Evolutionary conservation across 495 filamentous ascomycete species (phyloP).

Genomic region (Xylaria longipes): DNA sequence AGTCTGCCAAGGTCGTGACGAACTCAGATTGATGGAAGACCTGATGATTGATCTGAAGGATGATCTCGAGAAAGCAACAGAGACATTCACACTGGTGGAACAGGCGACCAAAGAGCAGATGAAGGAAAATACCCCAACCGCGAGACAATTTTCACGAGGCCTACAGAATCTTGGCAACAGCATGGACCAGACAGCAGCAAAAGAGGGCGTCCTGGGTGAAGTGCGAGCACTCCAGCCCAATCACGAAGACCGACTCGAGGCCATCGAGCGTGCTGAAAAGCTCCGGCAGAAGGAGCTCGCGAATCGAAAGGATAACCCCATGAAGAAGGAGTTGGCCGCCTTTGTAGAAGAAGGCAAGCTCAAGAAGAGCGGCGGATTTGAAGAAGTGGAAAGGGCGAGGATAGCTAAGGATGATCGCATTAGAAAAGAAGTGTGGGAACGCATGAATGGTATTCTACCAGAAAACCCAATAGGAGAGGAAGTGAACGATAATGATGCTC

Average conservation of each 20-base stretch:
- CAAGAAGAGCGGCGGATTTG: conserved; percentile 94
- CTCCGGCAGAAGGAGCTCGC: conserved; percentile 86
- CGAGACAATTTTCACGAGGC: conserved; percentile 62
- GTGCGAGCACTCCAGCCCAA: conserved; percentile 95
- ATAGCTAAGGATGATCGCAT: conserved; percentile 87
- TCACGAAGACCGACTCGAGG: conserved; percentile 89
- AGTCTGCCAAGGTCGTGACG: conserved; percentile 93
- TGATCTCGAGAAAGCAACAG: conserved; percentile 89
- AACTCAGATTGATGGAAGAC: conserved; percentile 93
- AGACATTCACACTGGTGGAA: conserved; percentile 93
- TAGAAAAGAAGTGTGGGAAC: conserved; percentile 83
- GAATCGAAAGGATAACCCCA: conserved; percentile 73
- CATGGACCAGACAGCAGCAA: conserved; percentile 77
- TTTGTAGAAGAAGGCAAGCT: conserved; percentile 93
- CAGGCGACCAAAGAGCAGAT: conserved; percentile 96
- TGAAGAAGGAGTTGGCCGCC: conserved; percentile 83
- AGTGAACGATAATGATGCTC: conserved; percentile 7
- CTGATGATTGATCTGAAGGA: conserved; percentile 89
- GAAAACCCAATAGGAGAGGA: conserved; percentile 39
- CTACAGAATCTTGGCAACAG: conserved; percentile 68
- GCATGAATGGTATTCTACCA: conserved; percentile 58
- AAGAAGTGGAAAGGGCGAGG: conserved; percentile 87
- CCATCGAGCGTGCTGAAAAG: conserved; percentile 94
- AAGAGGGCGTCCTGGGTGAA: conserved; percentile 90
- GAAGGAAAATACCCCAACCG: conserved; percentile 65